phyloP scores from a whole-genome alignment of 169 alveolate species.

The Plasmodium gaboni region DNA sequence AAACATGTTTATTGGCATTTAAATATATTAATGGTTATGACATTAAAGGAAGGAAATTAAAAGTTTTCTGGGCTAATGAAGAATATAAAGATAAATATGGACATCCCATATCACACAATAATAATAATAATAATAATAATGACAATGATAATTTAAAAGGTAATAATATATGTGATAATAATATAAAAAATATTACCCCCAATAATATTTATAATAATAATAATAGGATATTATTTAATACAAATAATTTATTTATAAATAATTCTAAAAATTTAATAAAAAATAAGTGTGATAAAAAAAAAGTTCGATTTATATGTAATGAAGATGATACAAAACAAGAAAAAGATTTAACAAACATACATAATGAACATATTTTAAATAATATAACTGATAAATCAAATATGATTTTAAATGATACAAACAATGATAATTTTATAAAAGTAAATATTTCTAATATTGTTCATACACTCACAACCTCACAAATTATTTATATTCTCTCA shows the following conservation, averaged over 20 bases:
- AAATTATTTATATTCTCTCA: constrained; percentile 76
- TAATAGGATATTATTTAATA: no score
- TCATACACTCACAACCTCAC: constrained; percentile 76
- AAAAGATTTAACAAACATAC: background rate
- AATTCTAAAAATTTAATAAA: background rate
- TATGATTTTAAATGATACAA: background rate
- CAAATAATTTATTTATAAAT: no score
- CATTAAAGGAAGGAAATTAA: constrained; percentile 78
- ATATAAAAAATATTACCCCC: background rate
- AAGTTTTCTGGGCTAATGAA: constrained; percentile 81
- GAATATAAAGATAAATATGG: constrained; percentile 74
- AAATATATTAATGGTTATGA: constrained; percentile 80
- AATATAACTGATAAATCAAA: constrained; percentile 4
- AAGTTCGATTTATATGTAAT: background rate
- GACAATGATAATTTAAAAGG: no score
- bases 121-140: no score
- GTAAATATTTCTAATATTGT: constrained; percentile 27
- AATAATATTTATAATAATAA: background rate
- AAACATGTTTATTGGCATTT: constrained; percentile 80
- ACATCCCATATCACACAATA: background rate
- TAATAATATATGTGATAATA: background rate
- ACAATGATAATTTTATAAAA: constrained; percentile 15
- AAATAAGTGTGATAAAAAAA: no score
- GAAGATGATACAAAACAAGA: background rate
- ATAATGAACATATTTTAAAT: background rate